phyloP scores from a whole-genome alignment of 495 filamentous ascomycete species.

The Trypethelium eluteriae region DNA sequence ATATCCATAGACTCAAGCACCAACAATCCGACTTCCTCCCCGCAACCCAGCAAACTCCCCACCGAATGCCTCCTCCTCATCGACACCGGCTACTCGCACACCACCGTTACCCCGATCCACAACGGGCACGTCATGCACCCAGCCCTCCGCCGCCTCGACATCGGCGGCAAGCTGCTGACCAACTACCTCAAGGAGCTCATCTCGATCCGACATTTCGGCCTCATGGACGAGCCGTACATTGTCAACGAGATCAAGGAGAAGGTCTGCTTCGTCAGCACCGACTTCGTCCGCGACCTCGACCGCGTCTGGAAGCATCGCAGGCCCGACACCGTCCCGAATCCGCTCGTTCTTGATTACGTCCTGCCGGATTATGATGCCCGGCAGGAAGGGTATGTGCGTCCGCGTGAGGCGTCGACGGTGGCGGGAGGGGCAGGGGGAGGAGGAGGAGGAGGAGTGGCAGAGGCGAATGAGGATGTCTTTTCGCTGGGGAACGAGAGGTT shows the following conservation, averaged over 20 bases:
- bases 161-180: constrained; percentile 91
- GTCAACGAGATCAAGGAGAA: constrained; percentile 95
- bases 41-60: constrained; percentile 39
- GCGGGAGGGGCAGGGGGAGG: constrained; percentile 49
- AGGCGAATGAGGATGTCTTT: constrained; percentile 68
- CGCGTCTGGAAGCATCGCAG: constrained; percentile 68
- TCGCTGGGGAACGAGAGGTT: constrained; percentile 90
- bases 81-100: constrained; percentile 89
- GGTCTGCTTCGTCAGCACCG: constrained; percentile 67
- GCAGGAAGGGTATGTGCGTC: constrained; percentile 63
- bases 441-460: constrained; percentile 44
- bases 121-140: constrained; percentile 71
- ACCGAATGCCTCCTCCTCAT: constrained; percentile 79
- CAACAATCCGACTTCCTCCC: constrained; percentile 36
- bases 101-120: constrained; percentile 81
- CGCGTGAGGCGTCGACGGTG: constrained; percentile 56
- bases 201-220: constrained; percentile 84
- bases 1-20: constrained; percentile 54
- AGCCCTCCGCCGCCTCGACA: constrained; percentile 75
- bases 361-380: constrained; percentile 80
- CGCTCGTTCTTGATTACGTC: constrained; percentile 80
- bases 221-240: constrained; percentile 84
- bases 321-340: constrained; percentile 44
- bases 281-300: constrained; percentile 76
- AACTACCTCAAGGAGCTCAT: constrained; percentile 87